A percentile compares a stretch with the other conserved stretches of the same genome.
These are phyloP conservation scores for Annulohypoxylon bovei DNA, from an alignment of 495 filamentous ascomycete genomes.

Conservation along the genomic window DNA sequence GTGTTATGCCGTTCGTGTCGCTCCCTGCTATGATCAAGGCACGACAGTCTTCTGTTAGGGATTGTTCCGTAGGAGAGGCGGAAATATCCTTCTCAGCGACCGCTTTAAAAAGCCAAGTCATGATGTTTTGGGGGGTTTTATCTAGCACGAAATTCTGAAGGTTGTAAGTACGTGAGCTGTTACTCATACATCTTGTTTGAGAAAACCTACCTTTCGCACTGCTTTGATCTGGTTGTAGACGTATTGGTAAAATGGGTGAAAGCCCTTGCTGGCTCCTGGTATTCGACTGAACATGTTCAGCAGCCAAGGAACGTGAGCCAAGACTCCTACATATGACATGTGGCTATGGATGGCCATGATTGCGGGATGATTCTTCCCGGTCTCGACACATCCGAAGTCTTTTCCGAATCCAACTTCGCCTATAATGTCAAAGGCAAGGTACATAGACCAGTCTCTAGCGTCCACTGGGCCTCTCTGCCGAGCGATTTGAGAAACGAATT, in stretches of 20 bases:
- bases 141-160: conserved; percentile 6
- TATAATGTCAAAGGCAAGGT: conserved; percentile 46
- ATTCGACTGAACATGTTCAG: conserved; percentile 30
- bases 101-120: conserved; percentile 44
- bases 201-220: conserved; percentile 25
- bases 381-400: conserved; percentile 53
- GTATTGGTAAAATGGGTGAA: conserved; percentile 19
- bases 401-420: conserved; percentile 40
- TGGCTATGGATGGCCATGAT: conserved; percentile 46
- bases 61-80: conserved; percentile 22
- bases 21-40: conserved; percentile 38
- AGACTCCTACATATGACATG: conserved; percentile 47
- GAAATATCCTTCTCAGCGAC: conserved; percentile 29
- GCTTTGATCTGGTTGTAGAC: conserved; percentile 16
- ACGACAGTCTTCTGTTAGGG: conserved; percentile 32
- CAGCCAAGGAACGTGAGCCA: conserved; percentile 52
- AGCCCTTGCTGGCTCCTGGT: conserved; percentile 9
- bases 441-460: conserved; percentile 45
- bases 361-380: conserved; percentile 40
- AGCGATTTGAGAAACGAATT: conserved; percentile 41
- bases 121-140: conserved; percentile 33
- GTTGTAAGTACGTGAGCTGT: neutral
- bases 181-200: neutral
- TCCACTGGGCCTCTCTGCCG: conserved; percentile 35
- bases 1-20: conserved; percentile 29